A percentile compares a stretch with the other conserved stretches of the same genome.
Evolutionary conservation across 371 early-diverging fungal species (phyloP).

Genomic region (Mortierella sp.): DNA sequence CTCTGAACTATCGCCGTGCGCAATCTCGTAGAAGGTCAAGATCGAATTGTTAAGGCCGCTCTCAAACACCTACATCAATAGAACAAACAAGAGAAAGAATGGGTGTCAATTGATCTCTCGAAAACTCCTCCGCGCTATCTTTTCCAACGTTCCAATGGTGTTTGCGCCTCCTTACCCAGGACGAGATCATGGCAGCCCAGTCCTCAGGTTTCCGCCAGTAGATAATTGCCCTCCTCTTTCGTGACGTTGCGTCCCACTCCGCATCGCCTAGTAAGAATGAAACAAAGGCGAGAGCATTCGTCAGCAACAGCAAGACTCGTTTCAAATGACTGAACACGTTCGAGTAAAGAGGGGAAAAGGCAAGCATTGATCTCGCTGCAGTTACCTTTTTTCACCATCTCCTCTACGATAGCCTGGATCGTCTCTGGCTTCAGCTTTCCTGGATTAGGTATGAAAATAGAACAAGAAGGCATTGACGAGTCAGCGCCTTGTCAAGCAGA

Average conservation of each 20-base stretch:
- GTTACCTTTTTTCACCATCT: constrained; percentile 79
- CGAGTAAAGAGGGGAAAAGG: not conserved
- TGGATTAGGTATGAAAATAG: constrained; percentile 11
- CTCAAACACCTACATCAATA: constrained; percentile 67
- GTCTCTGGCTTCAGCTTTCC: constrained; percentile 71
- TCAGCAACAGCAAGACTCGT: not conserved
- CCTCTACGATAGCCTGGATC: constrained; percentile 78
- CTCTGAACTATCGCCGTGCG: constrained; percentile 84
- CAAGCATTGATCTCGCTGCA: not conserved
- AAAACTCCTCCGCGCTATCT: not conserved
- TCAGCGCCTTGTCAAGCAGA: not conserved
- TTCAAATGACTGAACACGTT: too few relatives aligned
- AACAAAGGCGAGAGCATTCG: not conserved
- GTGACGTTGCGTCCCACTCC: constrained; percentile 74
- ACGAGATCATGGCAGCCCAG: constrained; percentile 85
- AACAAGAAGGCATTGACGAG: not conserved
- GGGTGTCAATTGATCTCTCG: not conserved
- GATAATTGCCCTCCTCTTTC: constrained; percentile 75
- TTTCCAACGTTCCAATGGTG: not conserved
- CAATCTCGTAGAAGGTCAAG: constrained; percentile 86
- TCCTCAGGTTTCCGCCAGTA: constrained; percentile 93
- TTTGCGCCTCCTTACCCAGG: constrained; percentile 72
- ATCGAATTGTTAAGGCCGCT: constrained; percentile 84
- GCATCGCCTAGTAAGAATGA: constrained; percentile 67
- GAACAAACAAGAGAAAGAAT: not conserved